Evolutionary conservation across 2,329 filamentous ascomycete genomes (phyloP).

Genomic region (Alternaria brassicae): DNA sequence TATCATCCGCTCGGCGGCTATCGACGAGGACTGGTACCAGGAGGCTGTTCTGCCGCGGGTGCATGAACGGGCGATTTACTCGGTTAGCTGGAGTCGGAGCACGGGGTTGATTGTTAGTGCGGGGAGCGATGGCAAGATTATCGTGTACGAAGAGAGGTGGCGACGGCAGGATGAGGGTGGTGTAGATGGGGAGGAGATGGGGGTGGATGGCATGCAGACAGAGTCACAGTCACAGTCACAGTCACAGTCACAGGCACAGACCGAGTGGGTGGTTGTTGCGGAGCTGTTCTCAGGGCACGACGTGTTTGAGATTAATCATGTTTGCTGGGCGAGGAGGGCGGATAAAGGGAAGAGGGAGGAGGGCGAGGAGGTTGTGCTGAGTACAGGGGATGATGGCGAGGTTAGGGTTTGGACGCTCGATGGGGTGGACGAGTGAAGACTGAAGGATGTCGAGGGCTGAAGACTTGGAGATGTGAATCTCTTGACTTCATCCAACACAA

Average conservation of each 20-base stretch:
- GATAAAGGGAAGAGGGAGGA: slow-evolving; percentile 69
- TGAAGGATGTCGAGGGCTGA: no score
- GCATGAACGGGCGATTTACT: slow-evolving; percentile 84
- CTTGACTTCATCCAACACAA: no score
- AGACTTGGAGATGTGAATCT: no score
- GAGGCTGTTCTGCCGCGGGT: slow-evolving; percentile 75
- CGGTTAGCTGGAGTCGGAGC: slow-evolving; percentile 79
- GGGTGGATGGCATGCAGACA: slow-evolving; percentile 22
- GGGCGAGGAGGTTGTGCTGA: slow-evolving; percentile 83
- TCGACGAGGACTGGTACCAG: slow-evolving; percentile 84
- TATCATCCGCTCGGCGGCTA: slow-evolving; percentile 75
- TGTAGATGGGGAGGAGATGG: slow-evolving; percentile 28
- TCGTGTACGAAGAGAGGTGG: slow-evolving; percentile 34
- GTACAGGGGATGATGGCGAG: slow-evolving; percentile 89
- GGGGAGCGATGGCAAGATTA: slow-evolving; percentile 70
- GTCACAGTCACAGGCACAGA: slow-evolving; percentile 36
- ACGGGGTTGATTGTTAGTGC: slow-evolving; percentile 84
- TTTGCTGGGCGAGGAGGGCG: slow-evolving; percentile 82
- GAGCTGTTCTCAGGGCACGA: slow-evolving; percentile 80
- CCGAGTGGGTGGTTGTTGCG: slow-evolving; percentile 75
- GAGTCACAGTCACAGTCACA: slow-evolving; percentile 21
- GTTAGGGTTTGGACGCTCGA: slow-evolving; percentile 78
- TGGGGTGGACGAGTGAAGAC: no score
- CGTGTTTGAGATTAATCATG: slow-evolving; percentile 92
- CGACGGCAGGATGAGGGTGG: slow-evolving; percentile 31